These are phyloP conservation scores for Citropsis articulata DNA, from an alignment of 345 rosid species.

Conservation along the genomic window DNA sequence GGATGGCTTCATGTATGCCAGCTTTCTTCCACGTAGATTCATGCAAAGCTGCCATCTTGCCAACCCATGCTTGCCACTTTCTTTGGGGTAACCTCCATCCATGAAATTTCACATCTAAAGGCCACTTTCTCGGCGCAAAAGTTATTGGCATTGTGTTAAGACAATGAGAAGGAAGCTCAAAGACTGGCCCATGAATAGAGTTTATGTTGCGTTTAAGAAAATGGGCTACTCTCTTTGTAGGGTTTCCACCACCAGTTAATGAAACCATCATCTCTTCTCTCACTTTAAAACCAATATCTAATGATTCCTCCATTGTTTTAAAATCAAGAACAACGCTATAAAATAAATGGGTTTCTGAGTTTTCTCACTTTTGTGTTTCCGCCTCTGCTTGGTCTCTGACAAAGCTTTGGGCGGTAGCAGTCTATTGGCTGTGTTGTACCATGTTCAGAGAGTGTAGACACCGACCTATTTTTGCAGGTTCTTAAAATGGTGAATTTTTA, in stretches of 20 bases:
- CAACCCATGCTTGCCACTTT: conserved; percentile 46
- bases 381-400: too few relatives aligned
- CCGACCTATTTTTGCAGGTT: too few relatives aligned
- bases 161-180: conserved; percentile 24
- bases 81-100: conserved; percentile 33
- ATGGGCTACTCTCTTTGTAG: conserved; percentile 31
- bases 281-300: conserved; percentile 24
- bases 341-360: not conserved
- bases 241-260: conserved; percentile 11
- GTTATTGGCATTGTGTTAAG: not conserved
- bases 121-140: conserved; percentile 21
- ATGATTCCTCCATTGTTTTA: conserved; percentile 9
- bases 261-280: conserved; percentile 43
- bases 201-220: conserved; percentile 26
- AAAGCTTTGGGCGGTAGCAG: too few relatives aligned
- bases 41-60: conserved; percentile 30
- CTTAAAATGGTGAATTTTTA: too few relatives aligned
- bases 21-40: conserved; percentile 37
- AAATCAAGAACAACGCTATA: not conserved
- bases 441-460: too few relatives aligned
- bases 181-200: conserved; percentile 16
- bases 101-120: conserved; percentile 19
- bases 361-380: too few relatives aligned
- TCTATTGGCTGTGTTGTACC: too few relatives aligned
- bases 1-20: conserved; percentile 41